Evolutionary conservation across 306 rosid species (phyloP).

Genomic region (Cotoneaster glaucophyllus): DNA sequence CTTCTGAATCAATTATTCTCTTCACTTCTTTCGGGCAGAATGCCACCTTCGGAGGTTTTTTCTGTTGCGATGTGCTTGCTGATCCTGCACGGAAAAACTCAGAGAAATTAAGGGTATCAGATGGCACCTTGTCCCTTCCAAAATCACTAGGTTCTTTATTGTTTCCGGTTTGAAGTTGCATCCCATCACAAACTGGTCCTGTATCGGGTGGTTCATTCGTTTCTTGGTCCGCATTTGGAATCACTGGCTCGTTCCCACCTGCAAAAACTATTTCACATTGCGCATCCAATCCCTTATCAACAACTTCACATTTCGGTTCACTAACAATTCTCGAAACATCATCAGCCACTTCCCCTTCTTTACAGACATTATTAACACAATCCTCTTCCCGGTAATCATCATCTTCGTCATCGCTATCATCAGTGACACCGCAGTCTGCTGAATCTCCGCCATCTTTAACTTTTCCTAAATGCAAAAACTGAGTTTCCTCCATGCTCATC

Average conservation of each 20-base stretch:
- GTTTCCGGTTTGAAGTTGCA: constrained; percentile 13
- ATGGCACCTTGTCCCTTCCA: constrained; percentile 11
- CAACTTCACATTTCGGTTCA: constrained; percentile 21
- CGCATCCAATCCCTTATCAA: constrained; percentile 15
- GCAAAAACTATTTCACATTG: constrained; percentile 13
- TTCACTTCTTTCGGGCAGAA: constrained; percentile 87
- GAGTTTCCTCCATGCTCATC: constrained; percentile 76
- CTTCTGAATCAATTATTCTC: constrained; percentile 53
- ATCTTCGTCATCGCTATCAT: constrained; percentile 44
- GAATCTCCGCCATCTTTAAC: constrained; percentile 33
- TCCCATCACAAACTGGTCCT: constrained; percentile 11
- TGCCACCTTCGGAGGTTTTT: constrained; percentile 60
- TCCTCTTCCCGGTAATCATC: constrained; percentile 28
- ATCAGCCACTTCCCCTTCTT: constrained; percentile 16
- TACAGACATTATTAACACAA: constrained; percentile 20
- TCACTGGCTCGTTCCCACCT: constrained; percentile 4
- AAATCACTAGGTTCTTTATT: constrained; percentile 23
- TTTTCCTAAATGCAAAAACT: constrained; percentile 33
- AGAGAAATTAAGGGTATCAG: constrained; percentile 13
- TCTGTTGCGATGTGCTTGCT: constrained; percentile 25
- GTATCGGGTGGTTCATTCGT: constrained; percentile 22
- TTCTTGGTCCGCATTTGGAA: constrained; percentile 20
- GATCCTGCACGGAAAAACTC: constrained; percentile 20
- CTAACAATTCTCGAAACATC: constrained; percentile 14
- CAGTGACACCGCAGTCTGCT: constrained; percentile 45